Conservation (phyloP, 768 basidiomycete genomes). For the Mycena maculata region DNA sequence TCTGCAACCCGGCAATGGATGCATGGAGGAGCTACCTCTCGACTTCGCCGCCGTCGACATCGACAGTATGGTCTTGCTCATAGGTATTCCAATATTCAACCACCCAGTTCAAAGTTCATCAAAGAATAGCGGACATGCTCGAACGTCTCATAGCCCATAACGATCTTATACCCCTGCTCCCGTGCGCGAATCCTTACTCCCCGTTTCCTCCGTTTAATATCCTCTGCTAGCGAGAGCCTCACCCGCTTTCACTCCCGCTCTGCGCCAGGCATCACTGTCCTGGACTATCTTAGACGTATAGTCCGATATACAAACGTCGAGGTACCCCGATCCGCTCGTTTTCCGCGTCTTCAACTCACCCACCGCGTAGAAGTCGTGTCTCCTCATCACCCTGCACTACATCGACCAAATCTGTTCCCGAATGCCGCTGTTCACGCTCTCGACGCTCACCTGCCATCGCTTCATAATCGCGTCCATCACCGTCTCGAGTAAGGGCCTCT, state of each 20-base stretch:
- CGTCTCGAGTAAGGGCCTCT: conserved; percentile 93
- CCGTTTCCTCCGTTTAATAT: neutral
- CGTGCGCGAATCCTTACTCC: conserved; percentile 61
- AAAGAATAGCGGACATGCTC: conserved; percentile 88
- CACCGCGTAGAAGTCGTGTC: conserved; percentile 71
- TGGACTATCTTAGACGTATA: conserved; percentile 95
- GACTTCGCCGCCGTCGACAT: conserved; percentile 87
- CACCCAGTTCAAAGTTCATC: conserved; percentile 33
- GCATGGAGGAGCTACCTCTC: conserved; percentile 84
- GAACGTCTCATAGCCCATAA: conserved; percentile 95
- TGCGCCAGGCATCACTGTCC: conserved; percentile 85
- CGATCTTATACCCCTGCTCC: conserved; percentile 91
- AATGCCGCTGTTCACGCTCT: conserved; percentile 89
- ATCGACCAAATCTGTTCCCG: conserved; percentile 94
- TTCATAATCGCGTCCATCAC: conserved; percentile 95
- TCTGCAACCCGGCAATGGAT: conserved; percentile 70
- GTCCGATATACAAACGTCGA: conserved; percentile 96
- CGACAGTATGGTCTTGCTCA: conserved; percentile 88
- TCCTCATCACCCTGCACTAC: conserved; percentile 87
- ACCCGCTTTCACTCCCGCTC: conserved; percentile 97
- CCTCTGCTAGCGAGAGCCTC: conserved; percentile 76
- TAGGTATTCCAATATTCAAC: conserved; percentile 66
- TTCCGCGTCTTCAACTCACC: conserved; percentile 25
- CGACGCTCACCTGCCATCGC: conserved; percentile 96
- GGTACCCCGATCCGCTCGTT: conserved; percentile 57